Base-by-base conservation (phyloP, 106 monocot species). In the Allium fistulosum region DNA sequence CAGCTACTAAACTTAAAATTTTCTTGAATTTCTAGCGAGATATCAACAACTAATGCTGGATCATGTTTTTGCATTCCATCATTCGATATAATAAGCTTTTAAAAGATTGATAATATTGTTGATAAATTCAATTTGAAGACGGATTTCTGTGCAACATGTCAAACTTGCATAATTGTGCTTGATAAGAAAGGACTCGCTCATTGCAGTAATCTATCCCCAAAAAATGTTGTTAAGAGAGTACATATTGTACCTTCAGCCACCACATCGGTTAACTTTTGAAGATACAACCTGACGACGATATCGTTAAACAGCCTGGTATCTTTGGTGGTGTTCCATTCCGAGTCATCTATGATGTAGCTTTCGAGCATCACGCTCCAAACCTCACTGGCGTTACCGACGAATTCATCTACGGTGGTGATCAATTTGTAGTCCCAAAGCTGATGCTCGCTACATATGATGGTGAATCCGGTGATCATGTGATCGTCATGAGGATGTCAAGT, bases 361-460 rank as follows among this genome's bases (percentile, higher is more conserved):
- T 91, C 91, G 61, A 91, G 69, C 63, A 87, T 86, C 37, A 87
- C 63, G 12, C 74, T 73, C 73, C 76, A 79, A 47, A 71, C 60
- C 65, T 67, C 78, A 9, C 71, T 51, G 17, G 16, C 80, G 9
- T 14, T 50, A 9, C 57, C 65, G n/a, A 17, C 46, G 55, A 87
- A 75, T 50, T 91, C 77, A 26, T 55, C 74, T 14, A 88, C 88
- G 26, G 77, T 83, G 13, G 88, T 88, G 16, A 79, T 78, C 26
- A 84, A 87, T 16, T 74, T 55, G 82, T 92, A 88, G 78, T 88
- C 87, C 14, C 74, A 45, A 10, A 92, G 80, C 14, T 87, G 74
- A 73, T 85, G 87, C 82, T 88, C 88, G 4, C 92, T 88, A 53
- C 88, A 84, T 72, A 83, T 82, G 78, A 92, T 88, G 63, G 77